These are phyloP conservation scores for Pichia cactophila DNA, from an alignment of 1,139 yeast genomes.

Conservation along the genomic window DNA sequence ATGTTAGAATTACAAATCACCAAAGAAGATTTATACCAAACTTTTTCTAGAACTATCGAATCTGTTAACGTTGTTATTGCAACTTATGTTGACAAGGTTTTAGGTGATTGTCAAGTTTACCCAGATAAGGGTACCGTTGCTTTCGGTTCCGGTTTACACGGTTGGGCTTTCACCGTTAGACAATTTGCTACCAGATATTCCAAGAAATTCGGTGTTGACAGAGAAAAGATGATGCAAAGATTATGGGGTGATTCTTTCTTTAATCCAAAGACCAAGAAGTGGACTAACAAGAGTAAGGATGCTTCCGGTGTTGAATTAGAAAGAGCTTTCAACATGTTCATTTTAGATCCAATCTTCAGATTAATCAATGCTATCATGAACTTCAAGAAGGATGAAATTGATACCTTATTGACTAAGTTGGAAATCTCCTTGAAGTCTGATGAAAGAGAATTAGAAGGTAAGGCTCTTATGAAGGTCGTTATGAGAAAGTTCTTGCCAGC, in stretches of 20 bases:
- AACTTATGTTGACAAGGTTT: conserved; percentile 81
- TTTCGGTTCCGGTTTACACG: conserved; percentile 99
- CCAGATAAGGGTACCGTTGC: conserved; percentile 99
- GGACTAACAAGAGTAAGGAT: conserved; percentile 95
- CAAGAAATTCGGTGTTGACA: conserved; percentile 99
- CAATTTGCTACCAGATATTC: conserved; percentile 98
- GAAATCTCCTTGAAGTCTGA: conserved; percentile 87
- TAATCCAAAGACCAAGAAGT: conserved; percentile 99
- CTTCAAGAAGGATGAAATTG: conserved; percentile 95
- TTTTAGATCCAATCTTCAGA: conserved; percentile 98
- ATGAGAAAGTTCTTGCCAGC: conserved; percentile 99
- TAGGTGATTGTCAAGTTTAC: conserved; percentile 98
- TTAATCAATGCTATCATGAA: conserved; percentile 92
- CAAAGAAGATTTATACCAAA: conserved; percentile 98
- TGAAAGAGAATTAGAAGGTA: conserved; percentile 96
- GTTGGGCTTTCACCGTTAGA: conserved; percentile 99
- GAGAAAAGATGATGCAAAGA: conserved; percentile 96
- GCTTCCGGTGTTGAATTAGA: conserved; percentile 93
- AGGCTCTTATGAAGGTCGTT: conserved; percentile 95
- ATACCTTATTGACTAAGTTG: conserved; percentile 82
- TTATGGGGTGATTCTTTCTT: conserved; percentile 99
- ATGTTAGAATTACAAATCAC: conserved; percentile 97
- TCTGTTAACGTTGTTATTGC: conserved; percentile 98
- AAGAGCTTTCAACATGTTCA: conserved; percentile 99
- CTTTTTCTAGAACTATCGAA: conserved; percentile 98